phyloP scores from a whole-genome alignment of 768 basidiomycete genomes.

The Trametes meyenii region DNA sequence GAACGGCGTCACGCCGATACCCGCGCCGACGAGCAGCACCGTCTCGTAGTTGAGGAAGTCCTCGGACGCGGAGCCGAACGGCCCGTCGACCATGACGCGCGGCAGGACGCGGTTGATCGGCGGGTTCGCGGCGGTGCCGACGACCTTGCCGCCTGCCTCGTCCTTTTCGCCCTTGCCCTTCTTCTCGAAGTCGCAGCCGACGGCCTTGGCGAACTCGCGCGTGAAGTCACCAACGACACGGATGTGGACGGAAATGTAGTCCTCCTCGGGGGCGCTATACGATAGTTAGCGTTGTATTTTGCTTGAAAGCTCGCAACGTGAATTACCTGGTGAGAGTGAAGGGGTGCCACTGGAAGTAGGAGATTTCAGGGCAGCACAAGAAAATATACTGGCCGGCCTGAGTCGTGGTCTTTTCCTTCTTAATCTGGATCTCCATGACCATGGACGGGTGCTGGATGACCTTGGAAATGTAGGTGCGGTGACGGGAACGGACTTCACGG shows the following conservation, averaged over 20 bases:
- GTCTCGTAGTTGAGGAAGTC: slow-evolving; percentile 92
- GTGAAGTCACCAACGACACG: slow-evolving; percentile 94
- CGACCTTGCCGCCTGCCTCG: slow-evolving; percentile 57
- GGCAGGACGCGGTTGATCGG: slow-evolving; percentile 77
- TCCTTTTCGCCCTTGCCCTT: slow-evolving; percentile 48
- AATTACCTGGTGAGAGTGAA: slow-evolving; percentile 87
- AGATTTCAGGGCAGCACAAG: slow-evolving; percentile 86
- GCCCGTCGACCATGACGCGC: slow-evolving; percentile 94
- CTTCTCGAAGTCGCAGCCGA: slow-evolving; percentile 81
- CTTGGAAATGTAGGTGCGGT: slow-evolving; percentile 91
- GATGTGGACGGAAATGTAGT: slow-evolving; percentile 93
- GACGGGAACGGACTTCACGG: slow-evolving; percentile 89
- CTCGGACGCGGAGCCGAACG: slow-evolving; percentile 91
- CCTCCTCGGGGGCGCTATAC: slow-evolving; percentile 86
- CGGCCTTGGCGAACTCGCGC: slow-evolving; percentile 70
- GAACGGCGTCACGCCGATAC: slow-evolving; percentile 96
- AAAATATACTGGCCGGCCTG: slow-evolving; percentile 94
- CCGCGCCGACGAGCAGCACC: slow-evolving; percentile 86
- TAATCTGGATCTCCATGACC: slow-evolving; percentile 95
- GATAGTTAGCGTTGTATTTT: not conserved
- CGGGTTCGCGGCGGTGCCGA: slow-evolving; percentile 58
- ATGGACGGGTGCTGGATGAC: slow-evolving; percentile 95
- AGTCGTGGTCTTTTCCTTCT: slow-evolving; percentile 87
- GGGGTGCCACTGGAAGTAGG: slow-evolving; percentile 97
- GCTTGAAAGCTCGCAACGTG: not conserved